These are phyloP conservation scores for Lactifluus piperatus DNA, from an alignment of 768 basidiomycete species.

Conservation along the genomic window DNA sequence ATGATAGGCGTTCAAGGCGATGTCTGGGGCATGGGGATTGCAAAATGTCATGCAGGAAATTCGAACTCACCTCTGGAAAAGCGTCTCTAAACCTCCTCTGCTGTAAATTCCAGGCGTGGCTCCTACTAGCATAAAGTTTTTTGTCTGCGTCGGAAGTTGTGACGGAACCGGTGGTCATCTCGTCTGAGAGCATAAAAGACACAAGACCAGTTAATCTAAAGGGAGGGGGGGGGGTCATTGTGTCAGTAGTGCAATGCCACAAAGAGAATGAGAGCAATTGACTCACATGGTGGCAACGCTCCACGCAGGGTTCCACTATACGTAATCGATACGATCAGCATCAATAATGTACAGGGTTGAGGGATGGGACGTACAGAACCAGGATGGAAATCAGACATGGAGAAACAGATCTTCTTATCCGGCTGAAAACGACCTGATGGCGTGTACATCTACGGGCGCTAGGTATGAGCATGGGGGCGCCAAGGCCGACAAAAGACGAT, in stretches of 20 bases:
- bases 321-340: neutral
- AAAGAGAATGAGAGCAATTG: neutral
- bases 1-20: neutral
- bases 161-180: slow-evolving; percentile 94
- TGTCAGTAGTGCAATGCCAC: slow-evolving; percentile 11
- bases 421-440: slow-evolving; percentile 87
- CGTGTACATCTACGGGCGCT: slow-evolving; percentile 64
- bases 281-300: slow-evolving; percentile 89
- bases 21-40: neutral
- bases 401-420: slow-evolving; percentile 95
- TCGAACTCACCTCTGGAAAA: slow-evolving; percentile 72
- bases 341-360: neutral
- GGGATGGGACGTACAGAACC: slow-evolving; percentile 53
- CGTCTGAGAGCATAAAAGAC: slow-evolving; percentile 92
- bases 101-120: slow-evolving; percentile 78
- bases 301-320: slow-evolving; percentile 92
- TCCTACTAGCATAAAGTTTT: slow-evolving; percentile 61
- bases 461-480: neutral
- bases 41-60: neutral
- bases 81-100: slow-evolving; percentile 79
- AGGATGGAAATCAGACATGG: slow-evolving; percentile 94
- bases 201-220: slow-evolving; percentile 82
- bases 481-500: slow-evolving; percentile 16
- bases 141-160: slow-evolving; percentile 76
- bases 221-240: slow-evolving; percentile 12